Conservation (phyloP, 129 eudicot species). For the Glebionis coronaria region DNA sequence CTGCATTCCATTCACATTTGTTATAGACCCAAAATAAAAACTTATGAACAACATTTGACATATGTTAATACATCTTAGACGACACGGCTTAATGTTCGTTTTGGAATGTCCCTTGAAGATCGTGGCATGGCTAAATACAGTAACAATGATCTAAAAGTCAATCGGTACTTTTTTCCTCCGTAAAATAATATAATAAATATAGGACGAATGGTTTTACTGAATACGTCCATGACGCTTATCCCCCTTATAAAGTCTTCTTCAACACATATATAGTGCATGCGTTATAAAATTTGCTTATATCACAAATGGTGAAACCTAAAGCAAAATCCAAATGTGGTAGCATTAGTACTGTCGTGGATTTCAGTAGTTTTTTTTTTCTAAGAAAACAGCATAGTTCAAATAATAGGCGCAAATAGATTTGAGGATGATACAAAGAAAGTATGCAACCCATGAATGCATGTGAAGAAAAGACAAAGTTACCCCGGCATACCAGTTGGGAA, state of each 20-base stretch:
- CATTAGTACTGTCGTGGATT: not conserved
- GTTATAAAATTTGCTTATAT: not conserved
- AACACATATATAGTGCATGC: not conserved
- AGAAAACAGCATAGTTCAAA: not conserved
- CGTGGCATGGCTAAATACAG: no score
- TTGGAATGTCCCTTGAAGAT: no score
- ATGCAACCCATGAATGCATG: not conserved
- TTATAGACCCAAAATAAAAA: not conserved
- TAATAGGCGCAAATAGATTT: not conserved
- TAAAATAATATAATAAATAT: not conserved
- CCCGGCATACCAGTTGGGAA: constrained; percentile 66
- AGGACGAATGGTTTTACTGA: no score
- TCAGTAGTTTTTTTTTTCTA: not conserved
- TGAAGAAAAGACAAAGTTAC: not conserved
- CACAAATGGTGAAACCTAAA: not conserved
- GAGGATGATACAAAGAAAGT: not conserved
- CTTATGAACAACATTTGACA: not conserved
- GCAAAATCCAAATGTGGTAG: not conserved
- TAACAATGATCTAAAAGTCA: no score
- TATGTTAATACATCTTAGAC: not conserved
- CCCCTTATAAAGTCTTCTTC: no score
- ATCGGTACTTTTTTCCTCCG: not conserved
- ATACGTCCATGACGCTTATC: no score
- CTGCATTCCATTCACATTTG: constrained; percentile 44
- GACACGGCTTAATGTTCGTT: no score